Evolutionary conservation across 768 basidiomycete genomes (phyloP).

Genomic region (Tulasnella sp.): DNA sequence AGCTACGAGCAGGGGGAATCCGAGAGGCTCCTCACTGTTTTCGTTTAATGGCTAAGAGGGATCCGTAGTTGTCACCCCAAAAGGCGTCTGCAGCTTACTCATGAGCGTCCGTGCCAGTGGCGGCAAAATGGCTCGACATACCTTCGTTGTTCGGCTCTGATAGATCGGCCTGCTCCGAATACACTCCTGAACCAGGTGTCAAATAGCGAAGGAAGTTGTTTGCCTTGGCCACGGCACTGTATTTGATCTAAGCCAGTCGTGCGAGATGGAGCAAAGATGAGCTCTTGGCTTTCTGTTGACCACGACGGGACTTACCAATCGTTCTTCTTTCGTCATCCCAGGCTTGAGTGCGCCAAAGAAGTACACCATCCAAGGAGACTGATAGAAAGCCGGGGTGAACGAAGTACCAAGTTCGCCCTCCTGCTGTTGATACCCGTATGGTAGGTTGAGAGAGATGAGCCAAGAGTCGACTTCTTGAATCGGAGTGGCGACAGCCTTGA

Average conservation of each 20-base stretch:
- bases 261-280: not conserved
- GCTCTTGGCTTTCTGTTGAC: too few relatives aligned
- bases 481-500: constrained; percentile 17
- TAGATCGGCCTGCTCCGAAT: constrained; percentile 13
- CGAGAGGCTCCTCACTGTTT: not conserved
- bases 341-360: not conserved
- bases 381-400: constrained; percentile 16
- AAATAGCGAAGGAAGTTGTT: constrained; percentile 14
- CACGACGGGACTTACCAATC: not conserved
- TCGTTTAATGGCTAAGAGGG: not conserved
- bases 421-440: not conserved
- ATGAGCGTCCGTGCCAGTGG: not conserved
- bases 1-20: not conserved
- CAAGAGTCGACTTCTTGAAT: constrained; percentile 1
- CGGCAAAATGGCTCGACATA: not conserved
- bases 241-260: constrained; percentile 6
- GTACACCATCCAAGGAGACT: constrained; percentile 17
- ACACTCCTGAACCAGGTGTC: constrained; percentile 14
- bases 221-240: constrained; percentile 18
- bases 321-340: constrained; percentile 1
- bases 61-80: constrained; percentile 15
- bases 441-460: not conserved
- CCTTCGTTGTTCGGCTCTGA: constrained; percentile 17
- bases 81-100: not conserved
- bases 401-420: not conserved